These are phyloP conservation scores for Cystobasidium onofrii DNA, from an alignment of 768 basidiomycete species.

Conservation along the genomic window DNA sequence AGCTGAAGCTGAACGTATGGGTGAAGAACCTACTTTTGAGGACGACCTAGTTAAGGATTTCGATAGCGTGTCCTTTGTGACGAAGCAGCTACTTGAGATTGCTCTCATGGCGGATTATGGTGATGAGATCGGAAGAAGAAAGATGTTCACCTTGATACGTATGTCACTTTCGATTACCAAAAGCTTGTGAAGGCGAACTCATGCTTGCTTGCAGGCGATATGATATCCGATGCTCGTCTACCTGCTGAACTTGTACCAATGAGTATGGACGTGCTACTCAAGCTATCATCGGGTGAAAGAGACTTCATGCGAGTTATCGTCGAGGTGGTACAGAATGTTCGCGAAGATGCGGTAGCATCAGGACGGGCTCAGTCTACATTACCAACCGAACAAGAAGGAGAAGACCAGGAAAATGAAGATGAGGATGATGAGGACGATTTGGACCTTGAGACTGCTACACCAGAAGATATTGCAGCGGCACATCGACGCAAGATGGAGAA, in stretches of 20 bases:
- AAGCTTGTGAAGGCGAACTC: background rate
- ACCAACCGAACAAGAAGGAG: constrained; percentile 38
- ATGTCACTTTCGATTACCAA: constrained; percentile 45
- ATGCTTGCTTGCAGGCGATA: constrained; percentile 54
- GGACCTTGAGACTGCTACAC: constrained; percentile 1
- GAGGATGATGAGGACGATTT: constrained; percentile 33
- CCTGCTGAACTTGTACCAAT: constrained; percentile 62
- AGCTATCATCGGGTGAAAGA: constrained; percentile 62
- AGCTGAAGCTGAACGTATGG: constrained; percentile 43
- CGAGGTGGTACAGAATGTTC: constrained; percentile 72
- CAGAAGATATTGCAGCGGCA: constrained; percentile 23
- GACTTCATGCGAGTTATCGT: constrained; percentile 83
- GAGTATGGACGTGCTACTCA: constrained; percentile 74
- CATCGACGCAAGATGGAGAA: constrained; percentile 42
- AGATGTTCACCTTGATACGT: constrained; percentile 80
- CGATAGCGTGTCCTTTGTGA: constrained; percentile 50
- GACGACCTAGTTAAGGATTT: constrained; percentile 49
- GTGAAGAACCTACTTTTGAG: constrained; percentile 37
- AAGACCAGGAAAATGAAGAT: constrained; percentile 36
- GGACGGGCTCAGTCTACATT: background rate
- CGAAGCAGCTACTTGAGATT: constrained; percentile 72
- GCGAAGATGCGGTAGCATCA: constrained; percentile 44
- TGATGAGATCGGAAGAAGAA: constrained; percentile 80
- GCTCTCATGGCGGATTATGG: constrained; percentile 76
- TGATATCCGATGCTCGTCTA: constrained; percentile 65